A percentile compares a stretch with the other conserved stretches of the same genome.
These are phyloP conservation scores for Globisporangium heterothallicum DNA, from an alignment of 352 stramenopile species.

Conservation along the genomic window DNA sequence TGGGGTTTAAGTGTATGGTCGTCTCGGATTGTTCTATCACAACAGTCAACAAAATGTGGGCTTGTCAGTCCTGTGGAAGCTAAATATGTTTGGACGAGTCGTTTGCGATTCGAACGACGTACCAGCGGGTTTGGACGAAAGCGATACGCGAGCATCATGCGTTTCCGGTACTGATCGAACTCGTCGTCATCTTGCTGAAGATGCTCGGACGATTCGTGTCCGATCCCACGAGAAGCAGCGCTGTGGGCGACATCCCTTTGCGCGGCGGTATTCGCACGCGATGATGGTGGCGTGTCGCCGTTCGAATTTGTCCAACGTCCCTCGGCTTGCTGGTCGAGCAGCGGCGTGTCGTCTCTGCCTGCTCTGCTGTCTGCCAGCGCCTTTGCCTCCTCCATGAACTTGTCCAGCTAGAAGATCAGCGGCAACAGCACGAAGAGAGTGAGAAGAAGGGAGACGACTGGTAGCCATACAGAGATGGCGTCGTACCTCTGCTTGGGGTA, in stretches of 20 bases:
- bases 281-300: too few relatives aligned
- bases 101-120: slow-evolving; percentile 2
- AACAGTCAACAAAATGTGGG: not conserved
- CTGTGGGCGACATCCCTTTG: too few relatives aligned
- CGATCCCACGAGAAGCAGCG: slow-evolving; percentile 4
- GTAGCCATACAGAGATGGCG: not conserved
- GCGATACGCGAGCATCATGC: slow-evolving; percentile 21
- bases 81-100: not conserved
- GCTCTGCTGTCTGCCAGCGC: too few relatives aligned
- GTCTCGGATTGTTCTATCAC: slow-evolving; percentile 15
- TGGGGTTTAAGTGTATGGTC: slow-evolving; percentile 12
- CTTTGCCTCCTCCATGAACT: slow-evolving; percentile 12
- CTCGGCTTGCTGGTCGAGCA: too few relatives aligned
- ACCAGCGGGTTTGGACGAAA: slow-evolving; percentile 21
- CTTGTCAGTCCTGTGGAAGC: too few relatives aligned
- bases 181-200: slow-evolving; percentile 16
- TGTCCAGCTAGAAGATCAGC: slow-evolving; percentile 3
- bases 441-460: not conserved
- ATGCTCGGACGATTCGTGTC: not conserved
- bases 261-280: too few relatives aligned
- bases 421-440: not conserved
- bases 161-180: slow-evolving; percentile 24
- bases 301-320: too few relatives aligned
- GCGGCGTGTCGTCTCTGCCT: too few relatives aligned
- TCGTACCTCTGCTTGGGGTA: slow-evolving; percentile 13